Evolutionary conservation across 169 alveolate species (phyloP).

Genomic region (Plasmodium yoelii): DNA sequence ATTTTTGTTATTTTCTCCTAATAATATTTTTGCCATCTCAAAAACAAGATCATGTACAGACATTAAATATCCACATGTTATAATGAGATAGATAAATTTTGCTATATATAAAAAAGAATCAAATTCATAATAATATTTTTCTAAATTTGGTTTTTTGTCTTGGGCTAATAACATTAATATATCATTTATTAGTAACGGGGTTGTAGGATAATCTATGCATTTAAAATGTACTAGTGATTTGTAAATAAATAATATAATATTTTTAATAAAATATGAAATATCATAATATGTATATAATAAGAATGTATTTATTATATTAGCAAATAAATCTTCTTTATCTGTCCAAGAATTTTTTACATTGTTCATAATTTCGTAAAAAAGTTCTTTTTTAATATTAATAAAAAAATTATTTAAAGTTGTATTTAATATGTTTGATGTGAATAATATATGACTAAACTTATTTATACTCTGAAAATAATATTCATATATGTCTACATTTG

Average conservation of each 20-base stretch:
- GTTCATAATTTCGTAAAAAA: slow-evolving; percentile 56
- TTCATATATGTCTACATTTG: background rate
- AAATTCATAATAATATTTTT: slow-evolving; percentile 37
- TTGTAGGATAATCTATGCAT: slow-evolving; percentile 46
- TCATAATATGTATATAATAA: slow-evolving; percentile 30
- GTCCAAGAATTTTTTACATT: slow-evolving; percentile 41
- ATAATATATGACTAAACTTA: slow-evolving; percentile 16
- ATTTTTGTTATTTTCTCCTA: slow-evolving; percentile 16
- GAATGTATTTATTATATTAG: slow-evolving; percentile 34
- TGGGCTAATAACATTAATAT: background rate
- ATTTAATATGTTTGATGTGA: slow-evolving; percentile 10
- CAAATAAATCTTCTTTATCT: slow-evolving; percentile 34
- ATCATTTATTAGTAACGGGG: slow-evolving; percentile 32
- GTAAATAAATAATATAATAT: slow-evolving; percentile 34
- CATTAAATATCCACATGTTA: slow-evolving; percentile 71
- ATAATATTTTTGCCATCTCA: slow-evolving; percentile 31
- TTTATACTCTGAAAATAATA: slow-evolving; percentile 20
- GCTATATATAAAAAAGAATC: slow-evolving; percentile 42
- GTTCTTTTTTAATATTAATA: slow-evolving; percentile 47
- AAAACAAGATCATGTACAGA: slow-evolving; percentile 22
- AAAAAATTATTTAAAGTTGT: slow-evolving; percentile 21
- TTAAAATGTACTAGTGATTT: slow-evolving; percentile 33
- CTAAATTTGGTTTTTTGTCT: background rate
- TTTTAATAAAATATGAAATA: slow-evolving; percentile 31
- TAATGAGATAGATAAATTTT: slow-evolving; percentile 32